Base-by-base conservation (phyloP, 768 basidiomycete genomes). In the Boletus bicolor region DNA sequence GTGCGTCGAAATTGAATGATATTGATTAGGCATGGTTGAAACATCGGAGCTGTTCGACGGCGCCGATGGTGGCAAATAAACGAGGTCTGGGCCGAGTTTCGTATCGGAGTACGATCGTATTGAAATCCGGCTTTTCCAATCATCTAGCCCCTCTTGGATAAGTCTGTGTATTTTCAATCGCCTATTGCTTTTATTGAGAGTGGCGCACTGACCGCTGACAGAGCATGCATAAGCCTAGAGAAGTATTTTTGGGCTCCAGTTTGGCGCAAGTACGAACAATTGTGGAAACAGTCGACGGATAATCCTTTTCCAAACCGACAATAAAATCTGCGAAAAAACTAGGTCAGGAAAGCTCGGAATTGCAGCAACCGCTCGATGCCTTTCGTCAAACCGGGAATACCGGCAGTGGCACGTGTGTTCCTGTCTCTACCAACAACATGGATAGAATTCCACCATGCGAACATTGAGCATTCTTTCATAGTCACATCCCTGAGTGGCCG, bases 281-380 rank as follows among this genome's bases (percentile, higher is more conserved):
- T 0, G 91, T 84, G 8, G 89, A 91, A 11, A 93, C 91, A 0
- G 91, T 93, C 0, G 91, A 90, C 4, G 91, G 91, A 67, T 87
- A 93, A 67, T 92, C 85, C 49, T 79, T 82, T 70, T 93, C 91
- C 30, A 93, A 67, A 3, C 89, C 86, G 19, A 87, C 71, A 54
- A 93, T 89, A 62, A 93, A 93, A 67, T 86, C 91, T 91, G 53
- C 11, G 11, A 37, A 46, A 38, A 15, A 30, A 7, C 8, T 21
- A 45, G 24, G 48, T 52, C 36, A 51, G 17, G 21, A 49, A 45
- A 15, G 30, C 32, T 19, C 44, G 26, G 44, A 10, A 26, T 32
- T 38, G 53, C n/a, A 44, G 35, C 19, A 47, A 19, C 28, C 7
- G 53, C n/a, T 8, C 5, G 26, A 11, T 62, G 88, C 90, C 83